These are phyloP conservation scores for Rhododendron kiyosumense DNA, from an alignment of 148 eudicot species.

Conservation along the genomic window DNA sequence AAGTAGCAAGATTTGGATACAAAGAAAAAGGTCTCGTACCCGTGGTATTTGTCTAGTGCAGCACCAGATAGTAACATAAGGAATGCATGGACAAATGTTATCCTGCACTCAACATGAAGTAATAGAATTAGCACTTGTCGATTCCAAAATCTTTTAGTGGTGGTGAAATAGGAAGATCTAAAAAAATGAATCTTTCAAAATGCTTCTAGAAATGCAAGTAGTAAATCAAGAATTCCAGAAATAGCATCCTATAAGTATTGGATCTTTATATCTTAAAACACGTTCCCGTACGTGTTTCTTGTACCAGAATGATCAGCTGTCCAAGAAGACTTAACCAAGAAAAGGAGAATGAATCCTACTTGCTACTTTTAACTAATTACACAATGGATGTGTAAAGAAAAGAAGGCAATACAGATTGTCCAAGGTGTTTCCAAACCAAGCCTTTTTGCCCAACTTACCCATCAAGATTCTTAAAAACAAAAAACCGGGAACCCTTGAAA, in stretches of 20 bases:
- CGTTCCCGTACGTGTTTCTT: background rate
- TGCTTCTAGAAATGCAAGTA: background rate
- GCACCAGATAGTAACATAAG: conserved; percentile 71
- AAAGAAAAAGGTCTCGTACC: too few species aligned
- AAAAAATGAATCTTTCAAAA: background rate
- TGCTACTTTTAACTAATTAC: background rate
- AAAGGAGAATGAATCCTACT: background rate
- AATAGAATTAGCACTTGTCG: background rate
- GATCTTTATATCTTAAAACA: too few species aligned
- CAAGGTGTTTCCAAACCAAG: background rate
- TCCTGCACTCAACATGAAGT: conserved; percentile 32
- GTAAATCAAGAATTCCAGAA: background rate
- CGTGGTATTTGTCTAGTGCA: background rate
- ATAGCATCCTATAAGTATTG: background rate
- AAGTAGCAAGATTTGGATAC: too few species aligned
- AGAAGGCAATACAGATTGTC: background rate
- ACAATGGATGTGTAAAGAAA: background rate
- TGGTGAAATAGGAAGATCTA: background rate
- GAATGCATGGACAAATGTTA: conserved; percentile 66
- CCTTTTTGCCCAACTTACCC: background rate
- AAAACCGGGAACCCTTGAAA: background rate
- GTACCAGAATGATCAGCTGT: background rate
- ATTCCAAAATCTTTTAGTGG: background rate
- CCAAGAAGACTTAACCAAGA: background rate
- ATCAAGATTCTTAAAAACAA: background rate